Percentiles rank a stretch among this genome's conserved stretches.
Conservation (phyloP, 306 rosid genomes). For the Nissolia schottii region DNA sequence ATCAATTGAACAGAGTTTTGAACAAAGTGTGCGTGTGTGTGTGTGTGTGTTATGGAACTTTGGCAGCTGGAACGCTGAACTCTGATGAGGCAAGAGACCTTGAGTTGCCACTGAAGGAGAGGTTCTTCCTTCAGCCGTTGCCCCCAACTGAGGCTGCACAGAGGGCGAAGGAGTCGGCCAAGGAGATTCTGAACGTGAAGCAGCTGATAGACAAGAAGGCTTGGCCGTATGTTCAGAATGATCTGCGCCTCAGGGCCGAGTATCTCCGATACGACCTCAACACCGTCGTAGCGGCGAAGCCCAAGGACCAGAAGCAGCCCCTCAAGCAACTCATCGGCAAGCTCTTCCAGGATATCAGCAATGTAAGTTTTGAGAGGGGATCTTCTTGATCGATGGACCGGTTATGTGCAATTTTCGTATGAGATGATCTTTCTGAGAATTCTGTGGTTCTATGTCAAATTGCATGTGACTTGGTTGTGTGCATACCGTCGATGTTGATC, state of each 20-base stretch:
- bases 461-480: too few relatives aligned
- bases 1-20: too few relatives aligned
- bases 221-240: conserved; percentile 91
- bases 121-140: conserved; percentile 86
- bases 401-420: too few relatives aligned
- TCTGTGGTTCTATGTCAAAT: too few relatives aligned
- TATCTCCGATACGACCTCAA: conserved; percentile 89
- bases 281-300: conserved; percentile 66
- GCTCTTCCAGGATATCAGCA: conserved; percentile 71
- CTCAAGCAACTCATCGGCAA: conserved; percentile 81
- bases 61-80: conserved; percentile 89
- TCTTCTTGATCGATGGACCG: too few relatives aligned
- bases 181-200: conserved; percentile 77
- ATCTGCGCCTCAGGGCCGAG: conserved; percentile 64
- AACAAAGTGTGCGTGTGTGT: too few relatives aligned
- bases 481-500: too few relatives aligned
- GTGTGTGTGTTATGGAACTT: conserved; percentile 3
- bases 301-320: conserved; percentile 70
- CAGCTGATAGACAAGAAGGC: conserved; percentile 78
- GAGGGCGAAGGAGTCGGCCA: conserved; percentile 92
- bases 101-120: conserved; percentile 57
- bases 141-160: conserved; percentile 57
- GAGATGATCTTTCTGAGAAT: too few relatives aligned
- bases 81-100: conserved; percentile 88
- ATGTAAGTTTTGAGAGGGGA: conserved; percentile 72